phyloP scores from a whole-genome alignment of 1,284 basidiomycete species.

The Ustilago curta region DNA sequence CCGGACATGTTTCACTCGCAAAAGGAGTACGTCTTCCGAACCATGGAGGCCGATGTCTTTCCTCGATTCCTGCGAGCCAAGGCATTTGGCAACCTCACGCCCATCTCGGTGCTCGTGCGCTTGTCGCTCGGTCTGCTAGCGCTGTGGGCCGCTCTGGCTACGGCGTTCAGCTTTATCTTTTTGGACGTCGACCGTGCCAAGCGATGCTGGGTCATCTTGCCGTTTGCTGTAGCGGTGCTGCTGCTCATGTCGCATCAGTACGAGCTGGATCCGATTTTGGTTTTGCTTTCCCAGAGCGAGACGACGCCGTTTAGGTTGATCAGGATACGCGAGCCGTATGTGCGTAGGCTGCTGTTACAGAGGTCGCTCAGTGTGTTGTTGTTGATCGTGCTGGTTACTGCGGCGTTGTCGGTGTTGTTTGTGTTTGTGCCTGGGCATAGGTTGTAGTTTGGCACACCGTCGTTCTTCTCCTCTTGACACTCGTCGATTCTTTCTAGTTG shows the following conservation, averaged over 20 bases:
- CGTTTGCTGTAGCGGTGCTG: constrained; percentile 88
- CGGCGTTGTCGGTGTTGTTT: constrained; percentile 85
- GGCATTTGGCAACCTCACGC: constrained; percentile 95
- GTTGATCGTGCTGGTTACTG: constrained; percentile 78
- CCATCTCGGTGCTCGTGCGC: constrained; percentile 82
- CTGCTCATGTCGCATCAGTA: constrained; percentile 94
- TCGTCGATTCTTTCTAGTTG: too few species aligned
- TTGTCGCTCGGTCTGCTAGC: constrained; percentile 81
- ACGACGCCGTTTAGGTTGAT: constrained; percentile 87
- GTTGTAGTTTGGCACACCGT: constrained; percentile 71
- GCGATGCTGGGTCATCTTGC: constrained; percentile 95
- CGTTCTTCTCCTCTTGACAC: not conserved
- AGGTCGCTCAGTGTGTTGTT: constrained; percentile 82
- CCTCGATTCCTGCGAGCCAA: constrained; percentile 89
- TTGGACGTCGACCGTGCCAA: constrained; percentile 89
- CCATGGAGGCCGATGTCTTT: constrained; percentile 98
- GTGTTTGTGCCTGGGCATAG: constrained; percentile 91
- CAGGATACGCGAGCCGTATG: constrained; percentile 88
- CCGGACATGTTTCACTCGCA: constrained; percentile 97
- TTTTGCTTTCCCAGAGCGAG: constrained; percentile 70
- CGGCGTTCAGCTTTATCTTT: constrained; percentile 91
- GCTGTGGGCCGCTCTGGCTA: constrained; percentile 90
- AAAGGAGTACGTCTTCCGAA: constrained; percentile 93
- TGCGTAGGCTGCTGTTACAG: constrained; percentile 85
- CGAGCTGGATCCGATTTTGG: constrained; percentile 87